Percentiles rank a stretch among this genome's conserved stretches.
Conservation (phyloP, 257 asterid species). For the Forsythia viridissima region DNA sequence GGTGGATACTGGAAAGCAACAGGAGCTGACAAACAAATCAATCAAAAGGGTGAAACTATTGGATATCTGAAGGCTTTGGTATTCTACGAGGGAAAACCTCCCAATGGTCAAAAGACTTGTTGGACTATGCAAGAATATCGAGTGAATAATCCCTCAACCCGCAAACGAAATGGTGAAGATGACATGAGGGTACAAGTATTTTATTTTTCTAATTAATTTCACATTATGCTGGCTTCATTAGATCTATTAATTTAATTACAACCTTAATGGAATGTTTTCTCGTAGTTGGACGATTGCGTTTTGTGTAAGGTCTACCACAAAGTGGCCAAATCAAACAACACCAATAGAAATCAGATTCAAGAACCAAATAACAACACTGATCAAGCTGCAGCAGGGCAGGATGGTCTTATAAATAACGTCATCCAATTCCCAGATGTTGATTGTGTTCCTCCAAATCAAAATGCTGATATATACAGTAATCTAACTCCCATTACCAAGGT, state of each 20-base stretch:
- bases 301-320: constrained; percentile 18
- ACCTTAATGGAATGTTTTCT: neutral
- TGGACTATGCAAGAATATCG: constrained; percentile 37
- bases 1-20: constrained; percentile 32
- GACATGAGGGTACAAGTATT: constrained; percentile 26
- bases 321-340: neutral
- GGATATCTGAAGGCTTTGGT: constrained; percentile 30
- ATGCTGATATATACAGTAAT: too few relatives aligned
- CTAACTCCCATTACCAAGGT: too few relatives aligned
- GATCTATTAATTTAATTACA: too few relatives aligned
- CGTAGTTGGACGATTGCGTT: too few relatives aligned
- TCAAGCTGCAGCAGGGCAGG: neutral
- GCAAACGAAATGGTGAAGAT: neutral
- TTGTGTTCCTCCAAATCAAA: too few relatives aligned
- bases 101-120: constrained; percentile 17
- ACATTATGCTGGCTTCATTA: too few relatives aligned
- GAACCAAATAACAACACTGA: neutral
- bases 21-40: constrained; percentile 19
- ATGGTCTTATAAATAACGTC: too few relatives aligned
- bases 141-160: neutral
- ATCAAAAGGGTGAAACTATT: neutral
- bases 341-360: neutral
- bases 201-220: too few relatives aligned
- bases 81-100: constrained; percentile 17
- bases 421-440: too few relatives aligned